Percentiles rank a stretch among this genome's conserved stretches.
These are phyloP conservation scores for Mangifera indica DNA, from an alignment of 345 rosid genomes.

Conservation along the genomic window DNA sequence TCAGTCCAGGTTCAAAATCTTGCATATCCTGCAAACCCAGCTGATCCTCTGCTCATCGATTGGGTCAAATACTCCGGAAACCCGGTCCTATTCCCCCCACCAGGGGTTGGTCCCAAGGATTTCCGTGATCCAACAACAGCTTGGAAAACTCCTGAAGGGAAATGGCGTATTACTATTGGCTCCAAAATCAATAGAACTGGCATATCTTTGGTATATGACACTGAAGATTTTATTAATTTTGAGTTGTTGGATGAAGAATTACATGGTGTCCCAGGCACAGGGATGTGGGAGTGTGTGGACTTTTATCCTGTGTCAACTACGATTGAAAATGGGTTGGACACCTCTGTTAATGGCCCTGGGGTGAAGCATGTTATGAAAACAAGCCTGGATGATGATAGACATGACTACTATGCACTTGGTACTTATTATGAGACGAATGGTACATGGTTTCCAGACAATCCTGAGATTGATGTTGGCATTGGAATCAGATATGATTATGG, in stretches of 20 bases:
- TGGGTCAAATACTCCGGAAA: conserved; percentile 73
- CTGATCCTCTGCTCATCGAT: conserved; percentile 66
- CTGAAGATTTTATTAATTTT: conserved; percentile 62
- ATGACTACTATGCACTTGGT: conserved; percentile 67
- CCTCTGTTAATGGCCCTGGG: conserved; percentile 45
- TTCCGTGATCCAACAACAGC: conserved; percentile 97
- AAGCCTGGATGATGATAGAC: conserved; percentile 58
- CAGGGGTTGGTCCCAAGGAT: conserved; percentile 54
- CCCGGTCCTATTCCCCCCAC: conserved; percentile 77
- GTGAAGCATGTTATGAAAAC: conserved; percentile 64
- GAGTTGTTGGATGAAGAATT: conserved; percentile 32
- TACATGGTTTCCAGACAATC: conserved; percentile 55
- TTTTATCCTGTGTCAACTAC: conserved; percentile 52
- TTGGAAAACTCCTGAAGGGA: conserved; percentile 75
- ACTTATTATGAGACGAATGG: conserved; percentile 44
- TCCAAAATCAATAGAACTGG: conserved; percentile 72
- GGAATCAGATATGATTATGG: conserved; percentile 74
- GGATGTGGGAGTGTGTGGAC: conserved; percentile 96
- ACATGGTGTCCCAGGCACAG: conserved; percentile 70
- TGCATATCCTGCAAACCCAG: conserved; percentile 72
- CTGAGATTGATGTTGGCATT: conserved; percentile 56
- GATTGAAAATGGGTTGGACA: conserved; percentile 44
- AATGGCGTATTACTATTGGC: conserved; percentile 79
- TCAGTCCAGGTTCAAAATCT: conserved; percentile 85
- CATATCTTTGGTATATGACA: conserved; percentile 67